These are phyloP conservation scores for Sporothrix pallida DNA, from an alignment of 2,329 filamentous ascomycete species.

Conservation along the genomic window DNA sequence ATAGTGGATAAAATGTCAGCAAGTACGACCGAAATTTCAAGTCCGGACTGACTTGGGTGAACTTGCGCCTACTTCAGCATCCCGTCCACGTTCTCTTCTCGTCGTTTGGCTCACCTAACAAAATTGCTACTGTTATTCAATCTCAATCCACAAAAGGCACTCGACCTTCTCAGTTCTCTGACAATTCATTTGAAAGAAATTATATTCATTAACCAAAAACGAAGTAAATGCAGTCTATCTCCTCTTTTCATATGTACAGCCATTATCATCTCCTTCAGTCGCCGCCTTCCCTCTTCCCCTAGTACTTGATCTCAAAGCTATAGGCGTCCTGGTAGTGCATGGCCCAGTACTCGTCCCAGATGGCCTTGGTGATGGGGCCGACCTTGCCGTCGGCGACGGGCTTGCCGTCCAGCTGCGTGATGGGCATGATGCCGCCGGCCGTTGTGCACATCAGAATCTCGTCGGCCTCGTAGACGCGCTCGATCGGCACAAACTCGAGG, in stretches of 20 bases:
- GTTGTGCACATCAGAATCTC: slow-evolving; percentile 61
- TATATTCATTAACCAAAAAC: slow-evolving; percentile 5
- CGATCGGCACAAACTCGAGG: slow-evolving; percentile 51
- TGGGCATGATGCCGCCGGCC: slow-evolving; percentile 60
- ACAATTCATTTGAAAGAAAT: neutral
- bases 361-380: slow-evolving; percentile 53
- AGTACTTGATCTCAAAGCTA: slow-evolving; percentile 46
- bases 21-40: too few relatives aligned
- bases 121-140: too few relatives aligned
- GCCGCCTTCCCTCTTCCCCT: neutral
- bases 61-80: too few relatives aligned
- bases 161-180: too few relatives aligned
- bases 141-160: too few relatives aligned
- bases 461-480: slow-evolving; percentile 50
- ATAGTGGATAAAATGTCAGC: too few relatives aligned
- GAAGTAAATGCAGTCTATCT: neutral
- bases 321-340: slow-evolving; percentile 51
- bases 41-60: too few relatives aligned
- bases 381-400: slow-evolving; percentile 51
- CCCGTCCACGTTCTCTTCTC: too few relatives aligned
- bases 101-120: too few relatives aligned
- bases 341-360: slow-evolving; percentile 59
- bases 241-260: neutral
- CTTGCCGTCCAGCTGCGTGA: slow-evolving; percentile 53
- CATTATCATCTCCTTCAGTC: neutral